Percentiles rank a stretch among this genome's conserved stretches.
Evolutionary conservation across 2,329 filamentous ascomycete species (phyloP).

Genomic region (Huntiella omanensis): DNA sequence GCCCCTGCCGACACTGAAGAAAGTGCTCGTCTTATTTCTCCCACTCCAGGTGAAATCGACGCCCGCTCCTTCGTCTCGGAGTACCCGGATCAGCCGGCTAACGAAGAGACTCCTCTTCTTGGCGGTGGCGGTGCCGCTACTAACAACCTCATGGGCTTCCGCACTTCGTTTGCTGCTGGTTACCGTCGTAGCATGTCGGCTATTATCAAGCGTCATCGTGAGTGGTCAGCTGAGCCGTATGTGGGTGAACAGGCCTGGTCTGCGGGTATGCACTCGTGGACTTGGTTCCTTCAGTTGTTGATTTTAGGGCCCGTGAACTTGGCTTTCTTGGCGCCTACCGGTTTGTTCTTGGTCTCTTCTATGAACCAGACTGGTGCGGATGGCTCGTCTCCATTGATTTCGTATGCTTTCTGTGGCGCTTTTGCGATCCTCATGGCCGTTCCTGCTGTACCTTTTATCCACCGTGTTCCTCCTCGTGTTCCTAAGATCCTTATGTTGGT

Average conservation of each 20-base stretch:
- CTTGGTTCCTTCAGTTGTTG: constrained; percentile 76
- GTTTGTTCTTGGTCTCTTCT: constrained; percentile 51
- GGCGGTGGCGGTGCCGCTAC: constrained; percentile 13
- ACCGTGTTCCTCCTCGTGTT: constrained; percentile 68
- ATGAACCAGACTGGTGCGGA: constrained; percentile 70
- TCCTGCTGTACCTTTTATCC: constrained; percentile 67
- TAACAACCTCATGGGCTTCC: constrained; percentile 15
- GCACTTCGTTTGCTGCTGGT: constrained; percentile 34
- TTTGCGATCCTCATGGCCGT: constrained; percentile 55
- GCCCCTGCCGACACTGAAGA: constrained; percentile 7
- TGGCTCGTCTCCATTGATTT: constrained; percentile 50
- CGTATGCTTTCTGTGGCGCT: constrained; percentile 51
- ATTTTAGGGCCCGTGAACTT: constrained; percentile 61
- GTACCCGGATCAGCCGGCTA: constrained; percentile 3
- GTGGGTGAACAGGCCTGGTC: constrained; percentile 76
- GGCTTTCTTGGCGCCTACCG: constrained; percentile 59
- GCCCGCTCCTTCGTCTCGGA: constrained; percentile 7
- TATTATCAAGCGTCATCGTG: constrained; percentile 18
- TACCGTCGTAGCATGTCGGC: constrained; percentile 31
- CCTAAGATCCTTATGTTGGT: constrained; percentile 58
- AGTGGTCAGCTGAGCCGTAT: constrained; percentile 26
- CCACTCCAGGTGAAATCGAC: constrained; percentile 18
- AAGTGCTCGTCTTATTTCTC: constrained; percentile 9
- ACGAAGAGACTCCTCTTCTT: constrained; percentile 33
- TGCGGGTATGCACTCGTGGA: constrained; percentile 55